Evolutionary conservation across 2,329 filamentous ascomycete genomes (phyloP), one percentile per base, ranked within the genome.

Genomic region (Botrytis fabae): DNA sequence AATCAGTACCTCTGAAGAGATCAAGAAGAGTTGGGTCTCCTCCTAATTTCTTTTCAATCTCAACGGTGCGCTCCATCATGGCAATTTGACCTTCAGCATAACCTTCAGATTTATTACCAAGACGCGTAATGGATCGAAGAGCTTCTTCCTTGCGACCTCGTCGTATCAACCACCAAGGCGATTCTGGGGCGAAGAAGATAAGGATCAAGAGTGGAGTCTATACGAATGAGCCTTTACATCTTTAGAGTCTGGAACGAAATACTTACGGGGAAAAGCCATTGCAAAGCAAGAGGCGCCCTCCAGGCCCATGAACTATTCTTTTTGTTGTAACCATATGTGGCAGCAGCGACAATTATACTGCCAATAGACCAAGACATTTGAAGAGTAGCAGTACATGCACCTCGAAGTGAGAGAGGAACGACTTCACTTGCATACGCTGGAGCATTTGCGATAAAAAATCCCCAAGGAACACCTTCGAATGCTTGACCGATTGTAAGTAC

Each of bases 351-450:
- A 73, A 91, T 88, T 79, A 91, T 90, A 51, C 82, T 80, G 40
- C 88, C 89, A 78, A 91, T 87, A 28, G 88, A 86, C 88, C 88
- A 91, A 82, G 88, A 89, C 88, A 90, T 90, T 82, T 91, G 89
- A 80, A 91, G 77, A 85, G 88, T 90, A 81, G 88, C 86, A 3
- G 89, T 91, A 7, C 85, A 85, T 32, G 87, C 85, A 70, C 86
- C 89, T 80, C 88, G 82, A 71, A 91, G 81, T 78, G 82, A 82
- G 70, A 91, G 84, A 1, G 89, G 89, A 4, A 89, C 87, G 73
- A 91, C 89, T 80, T 91, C 89, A 78, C 82, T 82, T 80, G 85
- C 88, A 82, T 90, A 91, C 10, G 89, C 89, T 0, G 89, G 89
- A 7, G 89, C 85, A 79, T 90, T 90, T 79, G 89, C 88, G 76